Conservation (phyloP, 2,329 filamentous ascomycete genomes). For the Penicillium glabrum region DNA sequence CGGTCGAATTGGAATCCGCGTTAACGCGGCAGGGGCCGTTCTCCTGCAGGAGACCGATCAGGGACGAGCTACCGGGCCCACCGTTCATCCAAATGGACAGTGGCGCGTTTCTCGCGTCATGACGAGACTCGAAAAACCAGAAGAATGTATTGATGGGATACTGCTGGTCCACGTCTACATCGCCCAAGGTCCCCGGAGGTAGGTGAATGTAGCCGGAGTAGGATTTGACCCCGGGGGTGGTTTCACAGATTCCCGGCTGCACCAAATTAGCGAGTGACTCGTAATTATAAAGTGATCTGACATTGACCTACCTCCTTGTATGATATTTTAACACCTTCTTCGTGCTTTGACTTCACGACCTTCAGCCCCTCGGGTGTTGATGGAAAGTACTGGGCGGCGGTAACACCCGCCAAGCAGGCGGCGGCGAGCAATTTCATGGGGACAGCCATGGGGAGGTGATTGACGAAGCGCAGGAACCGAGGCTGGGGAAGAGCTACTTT, state of each 20-base stretch:
- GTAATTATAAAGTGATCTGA: background rate
- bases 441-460: background rate
- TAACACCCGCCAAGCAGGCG: constrained; percentile 18
- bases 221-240: constrained; percentile 54
- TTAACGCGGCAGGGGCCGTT: constrained; percentile 56
- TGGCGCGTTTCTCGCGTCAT: constrained; percentile 54
- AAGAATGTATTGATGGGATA: constrained; percentile 66
- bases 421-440: constrained; percentile 5
- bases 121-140: constrained; percentile 63
- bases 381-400: constrained; percentile 40
- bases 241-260: constrained; percentile 56
- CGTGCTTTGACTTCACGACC: constrained; percentile 42
- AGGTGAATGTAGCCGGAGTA: constrained; percentile 63
- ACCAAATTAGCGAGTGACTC: background rate
- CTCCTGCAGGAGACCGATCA: constrained; percentile 57
- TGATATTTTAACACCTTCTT: constrained; percentile 46
- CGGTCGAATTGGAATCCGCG: constrained; percentile 51
- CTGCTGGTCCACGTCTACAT: constrained; percentile 46
- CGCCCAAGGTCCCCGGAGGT: constrained; percentile 45
- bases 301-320: constrained; percentile 44
- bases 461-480: background rate
- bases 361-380: constrained; percentile 42
- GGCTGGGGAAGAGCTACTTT: background rate
- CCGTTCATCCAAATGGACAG: constrained; percentile 64
- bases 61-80: constrained; percentile 59